These are phyloP conservation scores for Isabelozyma heimii DNA, from an alignment of 805 yeast genomes.

Conservation along the genomic window DNA sequence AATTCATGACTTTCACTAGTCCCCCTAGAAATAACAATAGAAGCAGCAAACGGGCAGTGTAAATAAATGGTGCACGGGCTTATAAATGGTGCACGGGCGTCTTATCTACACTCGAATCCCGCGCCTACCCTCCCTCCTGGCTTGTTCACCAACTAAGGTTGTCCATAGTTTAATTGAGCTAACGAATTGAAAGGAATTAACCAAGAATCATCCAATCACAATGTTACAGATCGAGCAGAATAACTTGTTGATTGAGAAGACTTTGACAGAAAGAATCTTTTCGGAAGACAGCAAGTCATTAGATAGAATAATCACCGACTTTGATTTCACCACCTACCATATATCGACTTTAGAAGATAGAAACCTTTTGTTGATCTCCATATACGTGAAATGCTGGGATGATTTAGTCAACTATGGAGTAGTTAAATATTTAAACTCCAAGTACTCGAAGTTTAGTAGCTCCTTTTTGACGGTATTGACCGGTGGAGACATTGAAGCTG, in stretches of 20 bases:
- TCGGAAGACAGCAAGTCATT: conserved; percentile 47
- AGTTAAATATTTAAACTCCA: conserved; percentile 47
- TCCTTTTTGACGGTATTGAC: conserved; percentile 29
- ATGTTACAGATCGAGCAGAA: conserved; percentile 88
- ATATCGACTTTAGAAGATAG: conserved; percentile 80
- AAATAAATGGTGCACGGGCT: not conserved
- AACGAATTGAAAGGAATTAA: no score
- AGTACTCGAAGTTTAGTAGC: conserved; percentile 40
- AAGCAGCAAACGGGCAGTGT: not conserved
- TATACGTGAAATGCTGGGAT: conserved; percentile 72
- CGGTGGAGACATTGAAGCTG: conserved; percentile 55
- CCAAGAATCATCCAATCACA: conserved; percentile 4
- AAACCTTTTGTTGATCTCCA: conserved; percentile 60
- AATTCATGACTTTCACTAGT: no score
- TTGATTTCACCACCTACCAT: conserved; percentile 94
- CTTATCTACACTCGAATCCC: no score
- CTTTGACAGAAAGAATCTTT: conserved; percentile 68
- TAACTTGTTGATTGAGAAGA: conserved; percentile 77
- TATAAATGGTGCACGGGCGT: not conserved
- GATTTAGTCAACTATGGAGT: conserved; percentile 73
- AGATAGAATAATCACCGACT: conserved; percentile 90
- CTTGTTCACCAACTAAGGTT: no score
- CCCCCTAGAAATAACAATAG: not conserved
- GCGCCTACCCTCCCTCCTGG: no score
- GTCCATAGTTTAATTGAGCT: no score